These are phyloP conservation scores for Pseudocercospora crystallina DNA, from an alignment of 2,329 filamentous ascomycete species.

Conservation along the genomic window DNA sequence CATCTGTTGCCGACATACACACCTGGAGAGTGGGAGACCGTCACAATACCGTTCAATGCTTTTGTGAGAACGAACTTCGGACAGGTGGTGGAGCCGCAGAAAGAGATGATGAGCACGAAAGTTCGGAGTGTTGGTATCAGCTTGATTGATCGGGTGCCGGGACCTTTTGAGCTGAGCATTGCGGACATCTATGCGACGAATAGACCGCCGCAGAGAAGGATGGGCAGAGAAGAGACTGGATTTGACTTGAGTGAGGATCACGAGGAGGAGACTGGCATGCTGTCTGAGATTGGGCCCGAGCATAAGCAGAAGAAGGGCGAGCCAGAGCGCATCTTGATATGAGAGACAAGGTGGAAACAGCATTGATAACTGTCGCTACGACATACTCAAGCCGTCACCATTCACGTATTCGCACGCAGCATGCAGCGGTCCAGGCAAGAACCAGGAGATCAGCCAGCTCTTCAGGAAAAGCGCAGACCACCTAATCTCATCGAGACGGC, in stretches of 20 bases:
- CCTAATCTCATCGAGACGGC: no score
- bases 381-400: no score
- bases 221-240: slow-evolving; percentile 31
- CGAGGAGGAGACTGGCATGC: slow-evolving; percentile 26
- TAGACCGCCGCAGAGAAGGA: slow-evolving; percentile 42
- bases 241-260: slow-evolving; percentile 30
- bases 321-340: slow-evolving; percentile 38
- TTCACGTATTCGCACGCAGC: no score
- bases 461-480: no score
- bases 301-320: slow-evolving; percentile 34
- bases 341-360: slow-evolving; percentile 5
- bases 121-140: slow-evolving; percentile 84
- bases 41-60: slow-evolving; percentile 85
- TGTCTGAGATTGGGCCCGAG: slow-evolving; percentile 33
- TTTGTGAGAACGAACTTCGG: slow-evolving; percentile 96
- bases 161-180: slow-evolving; percentile 83
- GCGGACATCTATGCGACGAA: slow-evolving; percentile 92
- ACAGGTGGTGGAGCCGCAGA: slow-evolving; percentile 87
- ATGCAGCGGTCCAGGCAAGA: no score
- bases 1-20: slow-evolving; percentile 79
- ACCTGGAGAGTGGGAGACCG: slow-evolving; percentile 89
- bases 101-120: slow-evolving; percentile 81
- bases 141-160: slow-evolving; percentile 82
- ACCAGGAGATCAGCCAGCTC: no score
- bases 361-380: no score